Evolutionary conservation across 2,329 filamentous ascomycete species (phyloP), one percentile per base, ranked within the genome.

Genomic region (Endocalyx cinctus): DNA sequence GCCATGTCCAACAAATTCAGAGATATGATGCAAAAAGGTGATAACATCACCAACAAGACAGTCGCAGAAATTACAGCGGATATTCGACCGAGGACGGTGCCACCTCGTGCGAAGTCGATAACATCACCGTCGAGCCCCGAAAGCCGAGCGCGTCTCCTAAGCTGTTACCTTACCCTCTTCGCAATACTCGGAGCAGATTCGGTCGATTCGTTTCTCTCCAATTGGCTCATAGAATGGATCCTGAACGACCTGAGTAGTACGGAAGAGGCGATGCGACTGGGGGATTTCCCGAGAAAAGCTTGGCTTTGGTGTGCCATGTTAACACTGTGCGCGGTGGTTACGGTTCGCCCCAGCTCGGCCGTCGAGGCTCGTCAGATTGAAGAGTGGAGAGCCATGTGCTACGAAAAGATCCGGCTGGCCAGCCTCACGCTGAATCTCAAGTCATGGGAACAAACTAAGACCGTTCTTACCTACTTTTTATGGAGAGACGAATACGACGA

Each of bases 201-300:
- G 27, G 38, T 43, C 15, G 46, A 48, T 25, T 39, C 42, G 3
- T 48, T 48, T 27, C 42, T 45, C 35, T 34, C 47, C 15, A 48
- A 48, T 40, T 48, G 46, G 46, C 45, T 48, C 16, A 33, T 48
- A 17, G 46, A 48, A 25, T 46, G 44, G 38, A 43, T 48, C 37
- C 27, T 48, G 14, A 41, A 42, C 18, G 44, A 48, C 22, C 42
- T 47, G 16, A 43, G 35, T 6, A 41, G 38, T 22, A 43, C 42
- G 25, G 46, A 47, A 18, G 38, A 41, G 16, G 38, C 39, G 6
- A 45, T 48, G 46, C 36, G 42, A 8, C 36, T 38, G 18, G 44
- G 44, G 18, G 42, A 33, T 20, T 46, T 47, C 27, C 46, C 46
- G 2, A 15, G 44, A 14, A 38, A 49, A 17, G 38, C 44, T 17